Conservation (phyloP, 306 rosid species). For the Trifolium dubium region DNA sequence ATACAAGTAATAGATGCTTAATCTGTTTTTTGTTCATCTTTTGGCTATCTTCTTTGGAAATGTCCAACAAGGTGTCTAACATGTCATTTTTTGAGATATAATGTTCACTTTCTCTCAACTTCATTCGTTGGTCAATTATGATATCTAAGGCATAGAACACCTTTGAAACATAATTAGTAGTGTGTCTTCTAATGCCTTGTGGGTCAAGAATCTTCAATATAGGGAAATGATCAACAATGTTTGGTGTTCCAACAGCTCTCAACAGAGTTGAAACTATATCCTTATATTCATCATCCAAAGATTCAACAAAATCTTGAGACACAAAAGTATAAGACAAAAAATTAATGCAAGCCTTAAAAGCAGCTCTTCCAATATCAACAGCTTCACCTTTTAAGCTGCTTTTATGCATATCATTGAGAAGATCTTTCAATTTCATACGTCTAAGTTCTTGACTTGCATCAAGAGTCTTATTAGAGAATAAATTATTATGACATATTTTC, state of each 20-base stretch:
- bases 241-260: constrained; percentile 48
- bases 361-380: constrained; percentile 50
- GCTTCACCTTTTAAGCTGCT: constrained; percentile 31
- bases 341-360: constrained; percentile 47
- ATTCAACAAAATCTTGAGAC: constrained; percentile 49
- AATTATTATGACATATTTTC: constrained; percentile 27
- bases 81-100: constrained; percentile 39
- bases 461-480: constrained; percentile 47
- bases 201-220: constrained; percentile 47
- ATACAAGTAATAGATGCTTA: constrained; percentile 42
- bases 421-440: constrained; percentile 41
- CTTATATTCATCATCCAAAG: constrained; percentile 28
- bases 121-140: constrained; percentile 41
- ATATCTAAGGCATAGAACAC: constrained; percentile 19
- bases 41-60: constrained; percentile 33
- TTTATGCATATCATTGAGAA: constrained; percentile 31
- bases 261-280: constrained; percentile 38
- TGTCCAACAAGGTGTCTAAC: constrained; percentile 48
- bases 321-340: constrained; percentile 50
- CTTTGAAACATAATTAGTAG: constrained; percentile 27
- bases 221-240: constrained; percentile 52
- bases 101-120: background rate
- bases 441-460: constrained; percentile 41
- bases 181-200: constrained; percentile 40
- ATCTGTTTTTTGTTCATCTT: constrained; percentile 37